These are phyloP conservation scores for Hygrophoropsis aurantiaca DNA, from an alignment of 768 basidiomycete species.

Conservation along the genomic window DNA sequence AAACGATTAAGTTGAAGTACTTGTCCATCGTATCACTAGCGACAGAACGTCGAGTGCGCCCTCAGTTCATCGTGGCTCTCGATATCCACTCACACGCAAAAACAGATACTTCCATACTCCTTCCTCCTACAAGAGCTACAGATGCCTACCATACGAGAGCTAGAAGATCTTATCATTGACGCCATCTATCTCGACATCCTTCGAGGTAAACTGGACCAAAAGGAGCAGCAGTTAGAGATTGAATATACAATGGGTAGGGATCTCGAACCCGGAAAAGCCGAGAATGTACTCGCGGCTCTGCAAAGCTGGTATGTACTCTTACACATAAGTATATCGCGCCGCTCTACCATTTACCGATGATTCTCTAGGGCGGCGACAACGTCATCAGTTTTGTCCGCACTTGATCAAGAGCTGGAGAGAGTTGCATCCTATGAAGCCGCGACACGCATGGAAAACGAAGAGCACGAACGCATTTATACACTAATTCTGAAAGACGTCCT, in stretches of 20 bases:
- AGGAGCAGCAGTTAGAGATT: slow-evolving; percentile 84
- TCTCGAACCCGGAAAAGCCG: slow-evolving; percentile 72
- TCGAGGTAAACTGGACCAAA: slow-evolving; percentile 91
- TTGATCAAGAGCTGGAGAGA: slow-evolving; percentile 66
- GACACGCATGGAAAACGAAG: slow-evolving; percentile 42
- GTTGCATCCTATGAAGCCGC: slow-evolving; percentile 47
- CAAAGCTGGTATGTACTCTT: slow-evolving; percentile 57
- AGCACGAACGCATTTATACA: slow-evolving; percentile 57
- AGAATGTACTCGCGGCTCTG: slow-evolving; percentile 58
- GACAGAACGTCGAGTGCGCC: slow-evolving; percentile 67
- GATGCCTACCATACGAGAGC: slow-evolving; percentile 77
- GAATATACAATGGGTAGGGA: slow-evolving; percentile 94
- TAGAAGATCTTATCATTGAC: slow-evolving; percentile 97
- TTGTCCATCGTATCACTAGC: slow-evolving; percentile 89
- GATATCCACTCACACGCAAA: not conserved
- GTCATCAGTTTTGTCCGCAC: slow-evolving; percentile 63
- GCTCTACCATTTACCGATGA: slow-evolving; percentile 6
- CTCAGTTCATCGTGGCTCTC: not conserved
- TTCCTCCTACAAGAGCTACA: slow-evolving; percentile 69
- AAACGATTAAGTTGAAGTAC: slow-evolving; percentile 88
- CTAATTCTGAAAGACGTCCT: slow-evolving; percentile 57
- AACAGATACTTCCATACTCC: slow-evolving; percentile 80
- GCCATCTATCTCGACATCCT: slow-evolving; percentile 91
- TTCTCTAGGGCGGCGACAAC: slow-evolving; percentile 66
- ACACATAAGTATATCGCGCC: not conserved